phyloP scores from a whole-genome alignment of 2,329 filamentous ascomycete genomes.

The Paecilomyces dactylethromorphus region DNA sequence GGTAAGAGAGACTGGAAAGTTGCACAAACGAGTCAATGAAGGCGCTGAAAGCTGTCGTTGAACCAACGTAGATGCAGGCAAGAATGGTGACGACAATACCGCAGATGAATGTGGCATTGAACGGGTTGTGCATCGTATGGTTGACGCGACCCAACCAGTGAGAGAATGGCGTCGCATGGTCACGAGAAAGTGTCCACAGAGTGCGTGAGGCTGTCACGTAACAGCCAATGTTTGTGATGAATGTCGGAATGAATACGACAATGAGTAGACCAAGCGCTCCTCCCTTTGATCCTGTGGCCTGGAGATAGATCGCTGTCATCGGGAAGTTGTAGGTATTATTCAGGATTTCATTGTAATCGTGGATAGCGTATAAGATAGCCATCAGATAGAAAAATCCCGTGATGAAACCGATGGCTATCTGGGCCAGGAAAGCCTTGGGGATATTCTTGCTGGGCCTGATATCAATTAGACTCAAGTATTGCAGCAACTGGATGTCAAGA shows the following conservation, averaged over 20 bases:
- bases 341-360: conserved; percentile 36
- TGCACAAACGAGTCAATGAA: conserved; percentile 55
- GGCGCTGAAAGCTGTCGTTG: conserved; percentile 49
- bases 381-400: conserved; percentile 45
- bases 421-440: conserved; percentile 44
- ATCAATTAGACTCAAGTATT: conserved; percentile 6
- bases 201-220: conserved; percentile 58
- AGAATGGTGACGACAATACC: conserved; percentile 46
- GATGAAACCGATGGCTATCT: conserved; percentile 43
- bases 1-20: conserved; percentile 50
- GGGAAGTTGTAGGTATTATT: conserved; percentile 37
- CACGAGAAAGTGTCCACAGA: conserved; percentile 53
- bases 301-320: conserved; percentile 42
- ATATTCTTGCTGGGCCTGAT: conserved; percentile 36
- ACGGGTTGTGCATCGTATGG: conserved; percentile 50
- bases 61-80: conserved; percentile 52
- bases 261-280: conserved; percentile 54
- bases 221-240: conserved; percentile 47
- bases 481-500: not conserved
- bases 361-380: conserved; percentile 46
- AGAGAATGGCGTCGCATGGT: conserved; percentile 55
- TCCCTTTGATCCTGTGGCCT: conserved; percentile 42
- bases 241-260: conserved; percentile 50
- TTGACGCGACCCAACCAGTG: conserved; percentile 49
- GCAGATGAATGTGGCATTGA: conserved; percentile 53